Base-by-base conservation (phyloP, 129 eudicot genomes). In the Flaveria ramosissima region DNA sequence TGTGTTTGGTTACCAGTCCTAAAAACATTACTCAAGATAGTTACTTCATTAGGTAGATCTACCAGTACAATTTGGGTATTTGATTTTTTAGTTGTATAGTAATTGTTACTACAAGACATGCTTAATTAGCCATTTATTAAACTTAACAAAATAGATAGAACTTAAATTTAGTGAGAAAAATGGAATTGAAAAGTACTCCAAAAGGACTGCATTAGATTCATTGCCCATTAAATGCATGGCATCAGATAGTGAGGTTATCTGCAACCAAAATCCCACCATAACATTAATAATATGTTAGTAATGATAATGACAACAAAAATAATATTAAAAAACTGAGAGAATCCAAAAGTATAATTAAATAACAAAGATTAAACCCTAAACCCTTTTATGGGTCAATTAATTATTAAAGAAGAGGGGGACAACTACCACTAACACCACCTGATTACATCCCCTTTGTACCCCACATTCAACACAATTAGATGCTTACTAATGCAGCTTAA, bases 321-420 rank as follows among this genome's bases (percentile, higher is more conserved):
- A 75, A 36, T 77, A 77, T 67, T 53, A 67, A 52, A 67, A 4
- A 20, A 42, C 59, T 42, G 43, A 74, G 32, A 51, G 65, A 52
- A 20, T 59, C n/a, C 27, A 57, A 70, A 77, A 43, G 67, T 60
- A 59, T 21, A 59, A 78, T 59, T 67, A 59, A 70, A 45, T 60
- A 78, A 57, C 47, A 47, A 78, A 62, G 36, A 50, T 79, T 43
- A 79, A 78, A 71, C 78, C 83, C 78, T 79, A 79, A 79, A 79
- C 67, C 77, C 20, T 71, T 19, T 8, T 71, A 21, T 27, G 46
- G 45, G 59, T 39, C 45, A 68, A 20, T 50, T 77, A 68, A 36
- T 50, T 71, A 59, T 59, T 36, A 20, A 32, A 62, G 52, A 46
- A 66, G 32, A 30, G 21, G 56, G 57, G 66, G 67, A 51, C 56